Base-by-base conservation (phyloP, 768 basidiomycete species). In the Plicaturopsis crispa region DNA sequence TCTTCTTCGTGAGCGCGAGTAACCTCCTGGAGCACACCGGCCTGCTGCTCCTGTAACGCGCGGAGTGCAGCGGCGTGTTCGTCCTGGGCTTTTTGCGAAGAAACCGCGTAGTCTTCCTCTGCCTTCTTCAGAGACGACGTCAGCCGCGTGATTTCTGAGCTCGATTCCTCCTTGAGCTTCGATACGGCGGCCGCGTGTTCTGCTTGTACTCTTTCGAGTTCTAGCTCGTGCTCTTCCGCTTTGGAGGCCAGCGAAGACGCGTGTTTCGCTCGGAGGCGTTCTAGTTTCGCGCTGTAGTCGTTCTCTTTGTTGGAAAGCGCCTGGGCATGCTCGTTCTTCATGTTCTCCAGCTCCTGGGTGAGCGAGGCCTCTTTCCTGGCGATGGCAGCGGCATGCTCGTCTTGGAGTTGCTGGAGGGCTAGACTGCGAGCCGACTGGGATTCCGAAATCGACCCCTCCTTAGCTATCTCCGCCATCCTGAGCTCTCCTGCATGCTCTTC, bases 401-500 rank as follows among this genome's bases (percentile, higher is more conserved):
- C 78, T 50, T 83, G 82, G 19, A 91, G 67, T 20, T 71, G 72
- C 38, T 77, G 63, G 38, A 93, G 56, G 18, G 77, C 75, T 6
- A 69, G 42, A 31, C 72, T 71, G 40, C 77, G 78, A 30, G 81
- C 68, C 10, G 80, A 78, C 54, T 87, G 68, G 4, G 85, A 84
- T 52, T 84, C 84, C 6, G 80, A 73, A 19, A 90, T 61, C 2
- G 77, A 74, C 22, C 84, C 86, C 45, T 88, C 75, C 17, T 75
- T 75, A 18, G 83, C 67, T 42, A 87, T 80, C 56, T 92, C 84
- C 1, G 72, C 66, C 68, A 85, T 75, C 34, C 81, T 74, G 24
- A 90, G 60, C 49, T 79, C 79, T 23, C 72, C 74, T 23, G 75
- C 73, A 53, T 92, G 89, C 48, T 91, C 86, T 48, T 82, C 79